These are phyloP conservation scores for Lonicera japonica DNA, from an alignment of 129 eudicot species.

Conservation along the genomic window DNA sequence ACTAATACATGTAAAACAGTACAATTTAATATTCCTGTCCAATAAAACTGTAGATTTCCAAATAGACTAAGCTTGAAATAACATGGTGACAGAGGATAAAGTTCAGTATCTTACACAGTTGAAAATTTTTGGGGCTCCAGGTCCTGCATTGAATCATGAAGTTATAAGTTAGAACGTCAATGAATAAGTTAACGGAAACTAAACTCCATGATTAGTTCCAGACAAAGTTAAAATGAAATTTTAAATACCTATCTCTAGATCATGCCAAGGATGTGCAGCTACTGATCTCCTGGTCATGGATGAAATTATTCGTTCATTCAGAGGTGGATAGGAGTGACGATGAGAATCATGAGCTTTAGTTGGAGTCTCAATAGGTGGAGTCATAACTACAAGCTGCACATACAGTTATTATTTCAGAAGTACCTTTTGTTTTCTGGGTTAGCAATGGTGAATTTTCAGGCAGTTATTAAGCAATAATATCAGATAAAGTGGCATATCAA, in stretches of 20 bases:
- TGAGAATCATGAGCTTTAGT: slow-evolving; percentile 29
- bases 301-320: slow-evolving; percentile 79
- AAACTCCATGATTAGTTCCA: not conserved
- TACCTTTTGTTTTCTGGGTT: not conserved
- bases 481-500: not conserved
- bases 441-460: not conserved
- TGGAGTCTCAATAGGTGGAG: slow-evolving; percentile 59
- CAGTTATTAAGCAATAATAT: not conserved
- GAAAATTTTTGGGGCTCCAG: slow-evolving; percentile 73
- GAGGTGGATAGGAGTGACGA: slow-evolving; percentile 39
- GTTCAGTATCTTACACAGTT: slow-evolving; percentile 59
- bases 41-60: not conserved
- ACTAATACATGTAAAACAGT: too few species aligned
- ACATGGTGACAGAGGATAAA: not conserved
- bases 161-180: slow-evolving; percentile 10
- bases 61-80: not conserved
- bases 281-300: slow-evolving; percentile 84
- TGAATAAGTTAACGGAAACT: not conserved
- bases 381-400: slow-evolving; percentile 36
- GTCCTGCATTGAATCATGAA: slow-evolving; percentile 52
- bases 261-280: slow-evolving; percentile 99
- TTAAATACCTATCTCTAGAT: slow-evolving; percentile 77
- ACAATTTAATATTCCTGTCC: too few species aligned
- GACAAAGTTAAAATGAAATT: too few species aligned
- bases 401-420: too few species aligned